phyloP scores from a whole-genome alignment of 345 rosid species.

The Salix viminalis region DNA sequence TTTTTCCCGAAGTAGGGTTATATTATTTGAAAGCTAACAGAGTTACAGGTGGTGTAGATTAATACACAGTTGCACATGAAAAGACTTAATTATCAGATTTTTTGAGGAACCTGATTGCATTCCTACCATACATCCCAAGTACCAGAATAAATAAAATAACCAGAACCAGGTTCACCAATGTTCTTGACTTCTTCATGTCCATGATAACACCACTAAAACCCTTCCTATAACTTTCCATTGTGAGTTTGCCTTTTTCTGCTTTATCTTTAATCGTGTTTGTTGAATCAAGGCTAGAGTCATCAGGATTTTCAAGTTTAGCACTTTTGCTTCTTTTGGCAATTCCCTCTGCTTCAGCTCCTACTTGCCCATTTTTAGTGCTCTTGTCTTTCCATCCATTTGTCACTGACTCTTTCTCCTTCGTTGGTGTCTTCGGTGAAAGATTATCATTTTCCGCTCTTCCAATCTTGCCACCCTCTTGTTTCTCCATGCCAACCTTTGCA shows the following conservation, averaged over 20 bases:
- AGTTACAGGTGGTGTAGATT: background rate
- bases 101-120: conserved; percentile 20
- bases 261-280: background rate
- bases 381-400: background rate
- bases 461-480: background rate
- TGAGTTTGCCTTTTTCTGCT: background rate
- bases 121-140: conserved; percentile 22
- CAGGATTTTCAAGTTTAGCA: background rate
- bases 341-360: background rate
- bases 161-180: conserved; percentile 22
- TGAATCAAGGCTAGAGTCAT: background rate
- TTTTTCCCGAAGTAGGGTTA: no score
- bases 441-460: background rate
- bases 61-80: background rate
- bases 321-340: background rate
- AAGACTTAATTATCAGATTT: conserved; percentile 13
- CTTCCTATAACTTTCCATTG: conserved; percentile 2
- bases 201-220: background rate
- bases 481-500: background rate
- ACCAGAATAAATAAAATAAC: conserved; percentile 21
- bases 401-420: background rate
- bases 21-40: background rate
- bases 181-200: conserved; percentile 21
- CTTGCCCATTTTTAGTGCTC: background rate
- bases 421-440: background rate